Evolutionary conservation across 305 asterid species (phyloP), one percentile per base, ranked within the genome.

Genomic region (Fraxinus dipetala): DNA sequence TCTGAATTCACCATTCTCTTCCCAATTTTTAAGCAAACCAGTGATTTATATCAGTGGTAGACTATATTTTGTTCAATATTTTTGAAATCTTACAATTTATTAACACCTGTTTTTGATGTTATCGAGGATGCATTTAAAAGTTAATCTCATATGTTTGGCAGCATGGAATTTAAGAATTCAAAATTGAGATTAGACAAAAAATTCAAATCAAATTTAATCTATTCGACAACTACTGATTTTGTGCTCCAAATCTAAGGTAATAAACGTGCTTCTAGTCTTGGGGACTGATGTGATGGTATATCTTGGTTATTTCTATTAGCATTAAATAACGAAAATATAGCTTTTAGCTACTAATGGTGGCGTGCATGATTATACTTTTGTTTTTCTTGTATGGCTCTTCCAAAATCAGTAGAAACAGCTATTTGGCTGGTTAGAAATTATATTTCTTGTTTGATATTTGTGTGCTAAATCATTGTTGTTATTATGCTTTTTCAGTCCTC

Each of bases 391-490:
- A 6, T 18, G 13, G 16, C 70, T 61, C 31, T 61, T 13, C 70
- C 70, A 61, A 61, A 22, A 61, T 61, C 22, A 22, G 31, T 61
- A 22, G 70, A 22, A 6, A 20, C 9, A 61, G 13, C 10, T 18
- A 22, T 61, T 56, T 61, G 30, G 70, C 70, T 61, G 70, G 70
- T 61, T 61, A 22, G 69, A 61, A 61, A 59, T 61, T 65, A 35
- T 16, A 18, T 63, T 82, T 86, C 89, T 22, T 81, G 75, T 34
- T 65, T 51, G 24, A 11, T 61, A 18, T 65, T 65, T 24, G 32
- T 26, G 16, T 65, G 6, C 73, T 65, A 65, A 65, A 24, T 24
- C 35, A 3, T 24, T 26, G 36, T 26, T 65, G 11, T 26, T 26
- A 24, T 65, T 65, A 26, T 26, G n/a, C 35, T 2, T 65, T 28